These are phyloP conservation scores for Lactifluus rugatus DNA, from an alignment of 768 basidiomycete genomes.

Conservation along the genomic window DNA sequence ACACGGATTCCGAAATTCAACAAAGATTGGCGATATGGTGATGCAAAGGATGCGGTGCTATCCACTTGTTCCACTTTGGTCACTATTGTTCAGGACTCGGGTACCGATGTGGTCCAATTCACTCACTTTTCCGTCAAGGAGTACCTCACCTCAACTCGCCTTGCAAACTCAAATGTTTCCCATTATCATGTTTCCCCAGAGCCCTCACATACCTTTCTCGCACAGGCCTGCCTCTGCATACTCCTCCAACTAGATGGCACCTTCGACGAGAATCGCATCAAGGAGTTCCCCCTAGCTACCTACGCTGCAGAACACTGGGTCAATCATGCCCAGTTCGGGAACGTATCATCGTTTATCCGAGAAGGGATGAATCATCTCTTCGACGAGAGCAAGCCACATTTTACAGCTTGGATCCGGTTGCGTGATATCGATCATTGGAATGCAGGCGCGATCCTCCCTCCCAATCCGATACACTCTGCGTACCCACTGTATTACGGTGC, in stretches of 20 bases:
- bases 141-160: neutral
- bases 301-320: neutral
- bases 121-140: neutral
- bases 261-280: neutral
- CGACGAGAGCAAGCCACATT: neutral
- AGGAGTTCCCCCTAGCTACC: neutral
- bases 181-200: neutral
- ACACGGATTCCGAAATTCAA: neutral
- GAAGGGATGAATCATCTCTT: neutral
- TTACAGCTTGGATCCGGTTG: neutral
- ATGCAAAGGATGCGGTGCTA: neutral
- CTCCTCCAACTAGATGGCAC: neutral
- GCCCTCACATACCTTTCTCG: neutral
- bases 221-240: neutral
- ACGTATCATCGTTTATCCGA: neutral
- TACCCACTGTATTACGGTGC: neutral
- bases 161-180: neutral
- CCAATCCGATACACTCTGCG: too few species aligned
- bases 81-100: neutral
- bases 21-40: neutral
- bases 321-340: neutral
- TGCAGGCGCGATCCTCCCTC: too few species aligned
- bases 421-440: neutral
- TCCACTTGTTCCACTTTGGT: neutral
- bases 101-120: neutral